A percentile compares a stretch with the other conserved stretches of the same genome.
Evolutionary conservation across 208 protist species (phyloP).

Genomic region (Lotmaria passim): DNA sequence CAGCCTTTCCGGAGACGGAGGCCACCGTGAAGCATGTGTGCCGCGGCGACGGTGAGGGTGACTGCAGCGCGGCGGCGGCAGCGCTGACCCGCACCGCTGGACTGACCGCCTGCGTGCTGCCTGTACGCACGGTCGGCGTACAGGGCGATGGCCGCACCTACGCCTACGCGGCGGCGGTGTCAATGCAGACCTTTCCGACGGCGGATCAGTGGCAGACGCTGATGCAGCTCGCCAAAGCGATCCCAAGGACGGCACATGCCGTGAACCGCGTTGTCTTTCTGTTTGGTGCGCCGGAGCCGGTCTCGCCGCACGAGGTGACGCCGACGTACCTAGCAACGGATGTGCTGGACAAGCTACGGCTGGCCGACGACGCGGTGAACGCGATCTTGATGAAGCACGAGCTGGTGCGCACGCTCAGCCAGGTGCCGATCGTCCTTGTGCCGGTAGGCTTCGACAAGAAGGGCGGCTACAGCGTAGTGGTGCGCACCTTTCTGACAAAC

Average conservation of each 20-base stretch:
- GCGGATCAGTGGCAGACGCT: conserved; percentile 79
- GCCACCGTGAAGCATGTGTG: conserved; percentile 42
- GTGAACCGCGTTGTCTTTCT: conserved; percentile 95
- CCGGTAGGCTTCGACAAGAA: conserved; percentile 88
- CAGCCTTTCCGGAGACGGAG: conserved; percentile 50
- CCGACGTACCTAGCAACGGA: conserved; percentile 69
- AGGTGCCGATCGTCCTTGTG: conserved; percentile 94
- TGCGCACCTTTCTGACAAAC: conserved; percentile 96
- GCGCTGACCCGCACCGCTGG: conserved; percentile 2
- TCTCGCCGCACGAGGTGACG: conserved; percentile 57
- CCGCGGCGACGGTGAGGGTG: not conserved
- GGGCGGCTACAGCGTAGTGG: conserved; percentile 77
- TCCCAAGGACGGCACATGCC: conserved; percentile 91
- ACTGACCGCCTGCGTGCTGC: conserved; percentile 74
- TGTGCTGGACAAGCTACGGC: conserved; percentile 89
- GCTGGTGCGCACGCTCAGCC: conserved; percentile 86
- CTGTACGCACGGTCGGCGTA: conserved; percentile 95
- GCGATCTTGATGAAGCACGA: conserved; percentile 72
- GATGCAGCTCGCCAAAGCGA: conserved; percentile 76
- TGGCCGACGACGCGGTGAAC: conserved; percentile 92
- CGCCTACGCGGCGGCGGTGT: conserved; percentile 91
- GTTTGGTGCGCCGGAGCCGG: conserved; percentile 66
- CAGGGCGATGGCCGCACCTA: conserved; percentile 98
- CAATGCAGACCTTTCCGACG: conserved; percentile 46
- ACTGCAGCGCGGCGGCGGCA: conserved; percentile 18